Evolutionary conservation across 2,329 filamentous ascomycete genomes (phyloP), one percentile per base, ranked within the genome.

Genomic region (Colletotrichum truncatum): DNA sequence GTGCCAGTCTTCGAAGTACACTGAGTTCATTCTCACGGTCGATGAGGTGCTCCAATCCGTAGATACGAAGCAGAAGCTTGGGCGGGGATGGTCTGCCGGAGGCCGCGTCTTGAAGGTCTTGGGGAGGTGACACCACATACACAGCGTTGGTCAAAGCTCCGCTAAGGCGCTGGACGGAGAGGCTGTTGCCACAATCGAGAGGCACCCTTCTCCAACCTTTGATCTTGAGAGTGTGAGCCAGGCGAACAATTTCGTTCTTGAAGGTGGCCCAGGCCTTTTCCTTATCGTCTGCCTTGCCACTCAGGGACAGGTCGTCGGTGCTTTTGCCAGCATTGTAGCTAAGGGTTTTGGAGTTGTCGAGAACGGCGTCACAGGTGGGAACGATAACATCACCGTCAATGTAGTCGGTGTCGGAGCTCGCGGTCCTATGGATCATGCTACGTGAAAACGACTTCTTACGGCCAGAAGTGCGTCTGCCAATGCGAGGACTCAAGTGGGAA

Each of bases 91-190:
- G 85, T 72, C 80, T 85, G 53, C 80, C 76, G 10, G 81, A 68
- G 80, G 55, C 71, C 25, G 69, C 76, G 6, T 62, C 62, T 58
- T 63, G 56, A 10, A 94, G 70, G 34, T 91, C 84, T 38, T 87
- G 81, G 0, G 95, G 94, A 2, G 95, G 94, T 2, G 89, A 91
- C 21, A 98, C 94, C 53, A 97, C 94, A 74, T 98, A 99, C 34
- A 99, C 94, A 10, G 95, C 94, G 75, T 99, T 99, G 18, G 96
- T 99, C 70, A 99, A 80, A 8, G 96, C 96, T 66, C 96, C 96
- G 75, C 95, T 98, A 26, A 97, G 82, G 52, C 93, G 87, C 77
- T 92, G 86, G 6, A 96, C 91, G 2, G 85, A 85, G 68, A 96
- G 89, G 36, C 82, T 83, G 53, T 88, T 87, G 69, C 91, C 92